These are phyloP conservation scores for Diversispora epigaea DNA, from an alignment of 192 early-diverging fungal genomes.

Conservation along the genomic window DNA sequence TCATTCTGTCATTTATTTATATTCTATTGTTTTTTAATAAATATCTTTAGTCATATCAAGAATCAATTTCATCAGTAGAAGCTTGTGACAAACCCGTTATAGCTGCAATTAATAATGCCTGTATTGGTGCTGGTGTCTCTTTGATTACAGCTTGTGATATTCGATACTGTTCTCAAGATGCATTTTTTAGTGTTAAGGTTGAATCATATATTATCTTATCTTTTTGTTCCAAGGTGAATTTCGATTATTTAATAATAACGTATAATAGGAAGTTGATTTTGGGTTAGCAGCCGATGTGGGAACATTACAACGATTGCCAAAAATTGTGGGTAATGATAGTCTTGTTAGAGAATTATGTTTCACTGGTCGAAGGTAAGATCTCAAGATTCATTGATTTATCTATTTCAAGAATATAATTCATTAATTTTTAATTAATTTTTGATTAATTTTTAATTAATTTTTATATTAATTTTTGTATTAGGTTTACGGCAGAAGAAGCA, in stretches of 20 bases:
- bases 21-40: not conserved
- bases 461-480: constrained; percentile 30
- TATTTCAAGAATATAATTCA: not conserved
- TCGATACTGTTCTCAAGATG: constrained; percentile 72
- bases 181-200: constrained; percentile 82
- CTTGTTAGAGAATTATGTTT: constrained; percentile 89
- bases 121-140: constrained; percentile 87
- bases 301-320: constrained; percentile 92
- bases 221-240: not conserved
- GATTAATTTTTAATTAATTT: not conserved
- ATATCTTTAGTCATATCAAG: constrained; percentile 52
- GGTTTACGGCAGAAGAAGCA: constrained; percentile 61
- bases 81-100: constrained; percentile 85
- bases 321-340: constrained; percentile 87
- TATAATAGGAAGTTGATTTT: constrained; percentile 79
- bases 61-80: constrained; percentile 76
- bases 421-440: no score
- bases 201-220: not conserved
- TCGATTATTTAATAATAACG: not conserved
- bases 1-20: not conserved
- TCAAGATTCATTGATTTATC: not conserved
- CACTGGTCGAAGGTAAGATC: constrained; percentile 69
- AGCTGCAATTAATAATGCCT: constrained; percentile 79
- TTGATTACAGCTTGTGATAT: constrained; percentile 92
- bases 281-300: constrained; percentile 86